Conservation (phyloP, 306 rosid genomes). For the Luffa aegyptiaca region DNA sequence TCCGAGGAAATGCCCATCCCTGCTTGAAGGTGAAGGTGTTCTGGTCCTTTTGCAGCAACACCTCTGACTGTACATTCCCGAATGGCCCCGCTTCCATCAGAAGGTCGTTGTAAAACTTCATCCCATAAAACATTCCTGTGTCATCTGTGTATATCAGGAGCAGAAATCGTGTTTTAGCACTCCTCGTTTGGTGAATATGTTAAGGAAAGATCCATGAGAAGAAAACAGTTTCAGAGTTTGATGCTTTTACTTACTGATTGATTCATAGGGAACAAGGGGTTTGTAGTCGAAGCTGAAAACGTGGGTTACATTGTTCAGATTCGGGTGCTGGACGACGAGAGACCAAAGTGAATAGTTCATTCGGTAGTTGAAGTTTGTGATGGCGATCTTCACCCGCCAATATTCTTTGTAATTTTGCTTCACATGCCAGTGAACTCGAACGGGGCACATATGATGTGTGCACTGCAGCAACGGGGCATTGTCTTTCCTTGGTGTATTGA, state of each 20-base stretch:
- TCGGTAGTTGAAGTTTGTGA: conserved; percentile 74
- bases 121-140: conserved; percentile 83
- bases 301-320: conserved; percentile 79
- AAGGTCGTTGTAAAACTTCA: conserved; percentile 64
- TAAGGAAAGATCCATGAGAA: not conserved
- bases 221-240: not conserved
- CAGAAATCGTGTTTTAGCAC: not conserved
- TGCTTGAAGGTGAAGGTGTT: conserved; percentile 77
- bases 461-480: conserved; percentile 63
- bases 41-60: conserved; percentile 64
- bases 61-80: conserved; percentile 75
- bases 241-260: conserved; percentile 54
- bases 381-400: conserved; percentile 74
- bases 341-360: conserved; percentile 80
- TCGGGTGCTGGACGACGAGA: conserved; percentile 85
- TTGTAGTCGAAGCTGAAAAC: conserved; percentile 91
- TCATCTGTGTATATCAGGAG: conserved; percentile 52
- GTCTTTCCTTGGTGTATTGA: conserved; percentile 61
- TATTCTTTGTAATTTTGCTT: conserved; percentile 73
- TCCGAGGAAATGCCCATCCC: conserved; percentile 93
- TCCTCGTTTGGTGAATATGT: not conserved
- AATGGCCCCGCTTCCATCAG: conserved; percentile 81
- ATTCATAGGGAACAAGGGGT: conserved; percentile 60
- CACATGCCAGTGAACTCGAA: conserved; percentile 90
- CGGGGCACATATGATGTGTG: conserved; percentile 93